Evolutionary conservation across 441 rosid species (phyloP), one percentile per base, ranked within the genome.

Genomic region (Manihot esculenta): DNA sequence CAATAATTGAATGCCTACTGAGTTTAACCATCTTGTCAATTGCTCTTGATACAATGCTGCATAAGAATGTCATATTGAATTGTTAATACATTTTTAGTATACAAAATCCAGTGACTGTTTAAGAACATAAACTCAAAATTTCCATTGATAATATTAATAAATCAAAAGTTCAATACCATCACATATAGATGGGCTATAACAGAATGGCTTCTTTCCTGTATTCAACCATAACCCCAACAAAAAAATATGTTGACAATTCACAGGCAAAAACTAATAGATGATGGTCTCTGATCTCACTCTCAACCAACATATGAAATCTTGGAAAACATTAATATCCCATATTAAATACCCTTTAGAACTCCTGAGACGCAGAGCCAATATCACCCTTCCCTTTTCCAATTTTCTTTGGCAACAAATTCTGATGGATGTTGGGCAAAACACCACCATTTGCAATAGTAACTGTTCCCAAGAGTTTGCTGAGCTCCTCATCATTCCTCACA

Each of bases 381-480:
- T 83, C 88, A 18, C 80, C 87, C 68, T 83, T 84, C 68, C 77
- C 79, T 61, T 84, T 76, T 0, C 81, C 83, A 47, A 11, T 0
- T 68, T 85, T 87, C 76, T 79, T 78, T 4, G 86, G 88, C 68
- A 87, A 61, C 56, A 87, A 77, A 13, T 53, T 80, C 70, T 78
- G 85, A 55, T 87, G 82, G 72, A 84, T 85, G 62, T 87, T 87
- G 0, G 88, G 89, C 64, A 87, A 69, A 33, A 87, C 88, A 27
- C 89, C 89, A 8, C 87, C 92, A 53, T 80, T 85, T 15, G 92
- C 89, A 27, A 87, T 82, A 0, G 89, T 87, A 4, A 85, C 92
- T 50, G 71, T 27, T 18, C 92, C 92, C 45, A 87, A 54, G 53
- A 87, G 82, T 58, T 85, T 87, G 75, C 88, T 84, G 5, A 87